Evolutionary conservation across 768 basidiomycete genomes (phyloP).

Genomic region (Mrakia gelida): DNA sequence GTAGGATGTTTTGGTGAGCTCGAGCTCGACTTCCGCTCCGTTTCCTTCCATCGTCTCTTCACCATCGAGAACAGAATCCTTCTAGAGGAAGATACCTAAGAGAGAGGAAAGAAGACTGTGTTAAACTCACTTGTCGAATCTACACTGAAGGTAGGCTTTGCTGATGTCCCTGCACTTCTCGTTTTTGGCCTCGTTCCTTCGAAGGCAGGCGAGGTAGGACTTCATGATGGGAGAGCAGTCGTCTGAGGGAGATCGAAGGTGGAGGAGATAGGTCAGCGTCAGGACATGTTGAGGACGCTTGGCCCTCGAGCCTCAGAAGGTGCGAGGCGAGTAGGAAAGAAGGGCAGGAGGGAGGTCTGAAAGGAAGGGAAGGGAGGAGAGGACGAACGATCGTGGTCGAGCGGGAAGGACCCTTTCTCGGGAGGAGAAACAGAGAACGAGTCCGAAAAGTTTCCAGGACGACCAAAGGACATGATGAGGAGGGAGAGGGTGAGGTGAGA

Average conservation of each 20-base stretch:
- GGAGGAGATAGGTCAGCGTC: neutral
- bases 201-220: slow-evolving; percentile 28
- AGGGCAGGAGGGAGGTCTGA: neutral
- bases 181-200: slow-evolving; percentile 18
- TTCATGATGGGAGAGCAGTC: slow-evolving; percentile 32
- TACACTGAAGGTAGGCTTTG: slow-evolving; percentile 31
- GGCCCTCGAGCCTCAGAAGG: too few relatives aligned
- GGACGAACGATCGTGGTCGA: slow-evolving; percentile 31
- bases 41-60: too few relatives aligned
- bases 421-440: slow-evolving; percentile 31
- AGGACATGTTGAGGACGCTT: neutral
- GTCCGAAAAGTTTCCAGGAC: slow-evolving; percentile 27
- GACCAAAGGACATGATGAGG: slow-evolving; percentile 24
- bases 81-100: neutral
- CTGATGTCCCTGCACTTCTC: slow-evolving; percentile 30
- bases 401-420: slow-evolving; percentile 32
- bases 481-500: neutral
- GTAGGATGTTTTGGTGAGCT: neutral
- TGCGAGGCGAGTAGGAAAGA: neutral
- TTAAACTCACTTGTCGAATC: slow-evolving; percentile 31
- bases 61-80: neutral
- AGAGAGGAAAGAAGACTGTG: neutral
- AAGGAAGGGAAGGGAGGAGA: neutral
- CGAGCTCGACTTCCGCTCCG: neutral
- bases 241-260: slow-evolving; percentile 11